Evolutionary conservation across 139 green algal species (phyloP).

Genomic region (Chlorella sp.): DNA sequence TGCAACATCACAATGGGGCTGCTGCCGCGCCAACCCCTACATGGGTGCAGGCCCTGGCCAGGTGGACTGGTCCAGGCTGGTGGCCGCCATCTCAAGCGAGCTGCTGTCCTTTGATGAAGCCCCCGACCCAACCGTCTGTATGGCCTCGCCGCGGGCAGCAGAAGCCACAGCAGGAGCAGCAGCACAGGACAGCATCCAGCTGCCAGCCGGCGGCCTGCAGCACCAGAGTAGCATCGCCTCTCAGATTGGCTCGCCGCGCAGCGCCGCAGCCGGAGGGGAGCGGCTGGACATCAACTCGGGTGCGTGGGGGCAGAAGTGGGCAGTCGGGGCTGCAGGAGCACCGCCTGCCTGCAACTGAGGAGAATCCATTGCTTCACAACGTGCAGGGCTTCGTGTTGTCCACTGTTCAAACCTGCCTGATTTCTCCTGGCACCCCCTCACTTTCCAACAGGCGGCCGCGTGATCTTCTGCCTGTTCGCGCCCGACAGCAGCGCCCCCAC

Average conservation of each 20-base stretch:
- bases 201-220: neutral
- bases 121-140: neutral
- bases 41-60: slow-evolving; percentile 46
- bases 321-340: too few species aligned
- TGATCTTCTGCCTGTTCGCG: slow-evolving; percentile 84
- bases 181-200: neutral
- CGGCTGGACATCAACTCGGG: slow-evolving; percentile 77
- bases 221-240: too few species aligned
- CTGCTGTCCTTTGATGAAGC: slow-evolving; percentile 57
- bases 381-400: too few species aligned
- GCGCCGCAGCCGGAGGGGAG: slow-evolving; percentile 18
- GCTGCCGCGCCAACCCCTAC: neutral
- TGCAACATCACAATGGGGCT: too few species aligned
- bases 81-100: slow-evolving; percentile 56
- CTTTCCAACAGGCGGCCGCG: slow-evolving; percentile 56
- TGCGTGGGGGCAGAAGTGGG: too few species aligned
- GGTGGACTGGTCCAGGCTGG: slow-evolving; percentile 65
- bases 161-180: neutral
- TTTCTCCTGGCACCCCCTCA: neutral
- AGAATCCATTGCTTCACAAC: too few species aligned
- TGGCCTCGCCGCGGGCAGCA: neutral
- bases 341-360: too few species aligned
- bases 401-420: neutral
- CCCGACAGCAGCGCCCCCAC: neutral
- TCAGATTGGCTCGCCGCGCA: neutral